Conservation (phyloP, 352 stramenopile genomes). For the Phytophthora uliginosa region DNA sequence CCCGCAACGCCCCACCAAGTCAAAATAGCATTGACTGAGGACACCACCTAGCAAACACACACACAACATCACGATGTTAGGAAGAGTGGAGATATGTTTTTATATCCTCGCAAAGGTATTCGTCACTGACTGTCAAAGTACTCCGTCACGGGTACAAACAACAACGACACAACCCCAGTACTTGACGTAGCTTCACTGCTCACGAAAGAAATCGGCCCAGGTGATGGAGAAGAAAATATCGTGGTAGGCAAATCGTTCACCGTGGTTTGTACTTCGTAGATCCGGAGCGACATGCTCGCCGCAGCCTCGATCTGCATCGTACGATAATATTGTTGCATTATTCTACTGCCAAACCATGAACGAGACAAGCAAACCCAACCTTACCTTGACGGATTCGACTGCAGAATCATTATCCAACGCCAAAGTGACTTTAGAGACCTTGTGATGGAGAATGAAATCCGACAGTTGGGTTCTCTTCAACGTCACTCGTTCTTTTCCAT, state of each 20-base stretch:
- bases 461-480: constrained; percentile 18
- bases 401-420: constrained; percentile 9
- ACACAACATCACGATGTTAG: not conserved
- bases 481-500: constrained; percentile 23
- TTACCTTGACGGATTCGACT: constrained; percentile 27
- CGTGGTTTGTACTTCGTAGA: constrained; percentile 46
- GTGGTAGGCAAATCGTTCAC: constrained; percentile 35
- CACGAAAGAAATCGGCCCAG: constrained; percentile 23
- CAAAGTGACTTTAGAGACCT: constrained; percentile 25
- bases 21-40: constrained; percentile 31
- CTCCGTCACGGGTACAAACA: constrained; percentile 27
- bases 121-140: constrained; percentile 18
- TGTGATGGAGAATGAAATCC: constrained; percentile 16
- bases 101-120: not conserved
- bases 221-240: constrained; percentile 26
- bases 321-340: not conserved
- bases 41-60: constrained; percentile 13
- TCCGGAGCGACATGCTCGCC: constrained; percentile 17
- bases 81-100: not conserved
- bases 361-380: not conserved
- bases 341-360: not conserved
- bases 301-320: constrained; percentile 29
- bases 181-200: constrained; percentile 4
- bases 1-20: constrained; percentile 40
- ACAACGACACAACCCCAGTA: constrained; percentile 30